Conservation (phyloP, 257 asterid genomes). For the Solanum pennellii region DNA sequence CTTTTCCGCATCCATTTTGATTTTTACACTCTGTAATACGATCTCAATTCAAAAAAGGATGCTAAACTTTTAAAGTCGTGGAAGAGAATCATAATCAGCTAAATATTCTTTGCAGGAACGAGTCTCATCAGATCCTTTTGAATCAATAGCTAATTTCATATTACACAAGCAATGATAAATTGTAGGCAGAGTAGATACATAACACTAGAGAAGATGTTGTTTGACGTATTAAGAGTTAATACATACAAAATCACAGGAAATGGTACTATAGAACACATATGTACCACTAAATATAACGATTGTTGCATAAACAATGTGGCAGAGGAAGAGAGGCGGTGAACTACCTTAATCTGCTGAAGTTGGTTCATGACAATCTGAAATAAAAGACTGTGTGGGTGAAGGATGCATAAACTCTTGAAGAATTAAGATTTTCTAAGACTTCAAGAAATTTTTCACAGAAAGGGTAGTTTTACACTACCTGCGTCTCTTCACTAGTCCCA, state of each 20-base stretch:
- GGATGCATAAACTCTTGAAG: not conserved
- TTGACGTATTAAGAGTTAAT: not conserved
- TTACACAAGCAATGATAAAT: not conserved
- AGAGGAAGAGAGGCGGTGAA: not conserved
- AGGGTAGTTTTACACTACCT: constrained; percentile 24
- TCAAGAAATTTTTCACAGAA: not conserved
- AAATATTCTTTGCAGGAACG: not conserved
- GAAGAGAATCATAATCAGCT: not conserved
- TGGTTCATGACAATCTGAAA: constrained; percentile 60
- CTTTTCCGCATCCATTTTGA: constrained; percentile 8
- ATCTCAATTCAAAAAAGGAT: not conserved
- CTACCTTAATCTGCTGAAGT: constrained; percentile 59
- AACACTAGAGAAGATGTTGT: not conserved
- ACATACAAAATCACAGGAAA: not conserved
- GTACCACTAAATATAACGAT: not conserved
- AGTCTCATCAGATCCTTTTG: not conserved
- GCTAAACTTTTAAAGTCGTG: not conserved
- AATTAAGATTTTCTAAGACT: not conserved
- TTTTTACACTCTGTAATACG: constrained; percentile 29
- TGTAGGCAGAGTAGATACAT: not conserved
- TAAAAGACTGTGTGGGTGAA: not conserved
- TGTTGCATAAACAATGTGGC: not conserved
- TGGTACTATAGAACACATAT: not conserved
- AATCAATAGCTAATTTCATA: not conserved
- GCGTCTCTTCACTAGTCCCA: constrained; percentile 67